Evolutionary conservation across 176 grass and related monocot genomes (phyloP), one percentile per base, ranked within the genome.

Genomic region (Lolium multiflorum): DNA sequence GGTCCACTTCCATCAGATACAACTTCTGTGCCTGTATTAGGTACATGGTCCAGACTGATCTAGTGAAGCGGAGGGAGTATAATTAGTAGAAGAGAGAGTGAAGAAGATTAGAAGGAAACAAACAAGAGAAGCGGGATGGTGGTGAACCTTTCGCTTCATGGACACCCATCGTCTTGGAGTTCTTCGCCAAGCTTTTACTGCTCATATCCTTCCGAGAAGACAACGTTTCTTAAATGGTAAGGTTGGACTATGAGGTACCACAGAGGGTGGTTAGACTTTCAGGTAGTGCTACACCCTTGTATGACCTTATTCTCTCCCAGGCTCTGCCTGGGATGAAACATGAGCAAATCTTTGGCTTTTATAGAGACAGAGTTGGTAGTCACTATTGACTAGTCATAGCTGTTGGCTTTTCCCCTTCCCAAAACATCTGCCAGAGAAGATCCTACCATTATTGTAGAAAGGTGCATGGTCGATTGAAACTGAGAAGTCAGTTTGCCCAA

Each of bases 61-160:
- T 31, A 52, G 24, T 76, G 48, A 76, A 76, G 31, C 15, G 16
- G 74, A 75, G 72, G 22, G 47, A 76, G 3, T 21, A 11, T 73
- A 58, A 15, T 76, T 54, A 39, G 69, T 20, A 41, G 18, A 83
- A 81, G 50, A 58, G 76, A 38, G 21, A 54, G 39, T 38, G 35
- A 71, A 50, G 63, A 85, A 88, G 26, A 62, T 37, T 88, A 24
- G 70, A 77, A 75, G 51, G 35, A 81, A 79, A 71, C 12, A 46
- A 67, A 66, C 14, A 61, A 51, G 50, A 17, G 31, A 81, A 71
- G 24, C 25, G 48, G 75, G 69, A 81, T 47, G 71, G 50, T 64
- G 70, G 3, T 3, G 17, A 64, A 91, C 90, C 90, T 88, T 85
- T 85, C 54, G 71, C 41, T 71, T 85, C 77, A 56, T 16, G 43